Percentiles rank a stretch among this genome's conserved stretches.
These are phyloP conservation scores for Boletus sp. DNA, from an alignment of 768 basidiomycete species.

Conservation along the genomic window DNA sequence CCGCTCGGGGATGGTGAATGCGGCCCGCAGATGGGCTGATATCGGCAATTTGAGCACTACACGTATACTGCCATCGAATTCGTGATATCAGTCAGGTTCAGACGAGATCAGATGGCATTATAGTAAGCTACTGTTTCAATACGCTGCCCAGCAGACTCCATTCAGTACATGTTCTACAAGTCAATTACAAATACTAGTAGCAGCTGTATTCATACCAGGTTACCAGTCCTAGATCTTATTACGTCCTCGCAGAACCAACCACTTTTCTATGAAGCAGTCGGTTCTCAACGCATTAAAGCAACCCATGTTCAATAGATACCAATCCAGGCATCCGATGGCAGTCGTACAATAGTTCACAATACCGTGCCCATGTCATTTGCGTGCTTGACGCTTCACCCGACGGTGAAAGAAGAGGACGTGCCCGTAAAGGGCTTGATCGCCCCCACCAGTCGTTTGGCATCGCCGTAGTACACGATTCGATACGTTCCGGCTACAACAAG, in stretches of 20 bases:
- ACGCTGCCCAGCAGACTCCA: no score
- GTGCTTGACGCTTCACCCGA: slow-evolving; percentile 26
- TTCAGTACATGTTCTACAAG: no score
- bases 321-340: not conserved
- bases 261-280: not conserved
- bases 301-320: not conserved
- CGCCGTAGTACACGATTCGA: slow-evolving; percentile 69
- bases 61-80: no score
- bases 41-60: no score
- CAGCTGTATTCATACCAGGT: no score
- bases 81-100: no score
- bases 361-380: not conserved
- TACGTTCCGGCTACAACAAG: slow-evolving; percentile 58
- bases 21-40: no score
- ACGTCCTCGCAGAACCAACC: not conserved
- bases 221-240: no score
- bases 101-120: no score
- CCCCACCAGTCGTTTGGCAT: slow-evolving; percentile 70
- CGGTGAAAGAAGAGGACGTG: slow-evolving; percentile 58
- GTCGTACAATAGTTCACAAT: not conserved
- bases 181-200: no score
- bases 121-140: no score
- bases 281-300: not conserved
- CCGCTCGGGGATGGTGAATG: no score
- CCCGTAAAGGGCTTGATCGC: slow-evolving; percentile 62